These are phyloP conservation scores for Conringia planisiliqua DNA, from an alignment of 345 rosid species.

Conservation along the genomic window DNA sequence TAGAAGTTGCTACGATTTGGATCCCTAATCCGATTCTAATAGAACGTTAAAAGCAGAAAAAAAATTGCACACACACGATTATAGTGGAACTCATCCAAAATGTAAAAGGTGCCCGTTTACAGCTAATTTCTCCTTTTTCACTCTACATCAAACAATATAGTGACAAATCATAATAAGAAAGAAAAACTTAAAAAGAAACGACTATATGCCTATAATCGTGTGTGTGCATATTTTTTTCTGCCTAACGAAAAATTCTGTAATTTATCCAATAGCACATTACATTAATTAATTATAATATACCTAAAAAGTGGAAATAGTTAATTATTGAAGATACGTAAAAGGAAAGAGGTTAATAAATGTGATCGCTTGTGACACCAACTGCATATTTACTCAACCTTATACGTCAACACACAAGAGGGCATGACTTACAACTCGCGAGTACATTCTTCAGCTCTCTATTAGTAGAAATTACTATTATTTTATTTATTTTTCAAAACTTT, in stretches of 20 bases:
- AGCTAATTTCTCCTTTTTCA: no score
- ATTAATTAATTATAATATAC: neutral
- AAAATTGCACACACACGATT: no score
- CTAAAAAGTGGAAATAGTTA: neutral
- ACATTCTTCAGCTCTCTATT: conserved; percentile 15
- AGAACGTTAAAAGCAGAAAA: no score
- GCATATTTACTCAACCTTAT: conserved; percentile 26
- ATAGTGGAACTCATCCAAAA: no score
- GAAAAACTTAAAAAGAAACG: no score
- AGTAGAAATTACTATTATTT: neutral
- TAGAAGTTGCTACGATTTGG: no score
- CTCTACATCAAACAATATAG: no score
- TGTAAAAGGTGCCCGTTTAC: no score
- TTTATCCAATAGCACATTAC: neutral
- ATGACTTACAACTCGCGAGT: conserved; percentile 19
- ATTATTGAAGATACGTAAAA: neutral
- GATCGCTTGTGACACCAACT: conserved; percentile 30
- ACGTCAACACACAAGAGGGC: conserved; percentile 21
- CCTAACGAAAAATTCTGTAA: neutral
- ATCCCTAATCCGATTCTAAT: no score
- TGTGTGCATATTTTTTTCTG: no score
- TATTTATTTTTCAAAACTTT: neutral
- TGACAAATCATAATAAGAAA: no score
- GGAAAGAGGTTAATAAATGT: conserved; percentile 20
- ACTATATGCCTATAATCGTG: no score